Conservation (phyloP, 1,284 basidiomycete species). For the Pisolithus thermaeus region DNA sequence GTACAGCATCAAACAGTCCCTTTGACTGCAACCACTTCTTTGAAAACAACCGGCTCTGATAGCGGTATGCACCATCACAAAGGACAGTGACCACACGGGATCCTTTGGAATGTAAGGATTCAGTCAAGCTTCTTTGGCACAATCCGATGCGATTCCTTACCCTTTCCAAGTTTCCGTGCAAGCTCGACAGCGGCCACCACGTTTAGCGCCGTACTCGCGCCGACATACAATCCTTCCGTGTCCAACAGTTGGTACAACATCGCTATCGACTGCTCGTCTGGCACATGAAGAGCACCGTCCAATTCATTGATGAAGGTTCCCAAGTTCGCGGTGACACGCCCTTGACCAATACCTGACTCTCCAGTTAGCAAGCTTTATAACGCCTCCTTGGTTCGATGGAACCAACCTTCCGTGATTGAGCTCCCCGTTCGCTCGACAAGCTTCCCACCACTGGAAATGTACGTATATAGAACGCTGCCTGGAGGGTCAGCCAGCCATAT, state of each 20-base stretch:
- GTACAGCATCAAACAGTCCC: slow-evolving; percentile 75
- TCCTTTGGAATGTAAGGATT: slow-evolving; percentile 39
- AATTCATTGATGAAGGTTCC: slow-evolving; percentile 78
- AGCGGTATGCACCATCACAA: slow-evolving; percentile 94
- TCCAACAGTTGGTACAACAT: slow-evolving; percentile 95
- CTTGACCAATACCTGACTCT: slow-evolving; percentile 86
- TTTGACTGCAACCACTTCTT: slow-evolving; percentile 90
- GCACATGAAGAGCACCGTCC: slow-evolving; percentile 79
- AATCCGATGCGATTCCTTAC: slow-evolving; percentile 33
- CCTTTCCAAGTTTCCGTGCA: slow-evolving; percentile 79
- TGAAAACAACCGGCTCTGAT: slow-evolving; percentile 96
- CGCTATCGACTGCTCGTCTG: slow-evolving; percentile 85
- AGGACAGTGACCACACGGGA: slow-evolving; percentile 87
- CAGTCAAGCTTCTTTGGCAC: background rate
- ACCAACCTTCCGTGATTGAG: slow-evolving; percentile 91
- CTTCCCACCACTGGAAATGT: slow-evolving; percentile 78
- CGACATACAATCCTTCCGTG: slow-evolving; percentile 92
- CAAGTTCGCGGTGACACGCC: slow-evolving; percentile 93
- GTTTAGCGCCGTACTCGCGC: slow-evolving; percentile 94
- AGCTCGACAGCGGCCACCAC: slow-evolving; percentile 91
- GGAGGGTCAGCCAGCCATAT: slow-evolving; percentile 96
- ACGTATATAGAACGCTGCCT: slow-evolving; percentile 87
- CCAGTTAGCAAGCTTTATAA: slow-evolving; percentile 4
- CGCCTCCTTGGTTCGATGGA: background rate
- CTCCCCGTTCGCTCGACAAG: slow-evolving; percentile 79